These are phyloP conservation scores for Platismatia glauca DNA, from an alignment of 495 filamentous ascomycete species.

Conservation along the genomic window DNA sequence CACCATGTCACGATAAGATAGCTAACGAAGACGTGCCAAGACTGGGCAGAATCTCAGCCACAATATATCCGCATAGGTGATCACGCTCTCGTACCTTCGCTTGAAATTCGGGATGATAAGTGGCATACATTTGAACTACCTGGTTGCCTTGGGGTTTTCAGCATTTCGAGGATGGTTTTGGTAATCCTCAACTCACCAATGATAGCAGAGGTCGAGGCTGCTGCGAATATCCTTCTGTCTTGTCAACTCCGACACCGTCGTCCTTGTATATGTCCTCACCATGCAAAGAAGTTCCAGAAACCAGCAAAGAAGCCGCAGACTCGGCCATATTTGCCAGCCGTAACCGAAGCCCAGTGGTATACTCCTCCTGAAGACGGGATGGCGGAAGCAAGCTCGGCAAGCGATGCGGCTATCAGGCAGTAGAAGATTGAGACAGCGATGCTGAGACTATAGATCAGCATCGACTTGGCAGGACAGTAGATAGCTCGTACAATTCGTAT, in stretches of 20 bases:
- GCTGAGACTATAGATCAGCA: slow-evolving; percentile 22
- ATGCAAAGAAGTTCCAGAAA: slow-evolving; percentile 70
- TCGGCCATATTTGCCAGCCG: slow-evolving; percentile 60
- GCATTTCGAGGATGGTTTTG: not conserved
- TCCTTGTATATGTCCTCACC: slow-evolving; percentile 28
- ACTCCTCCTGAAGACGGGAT: slow-evolving; percentile 75
- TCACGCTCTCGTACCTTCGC: slow-evolving; percentile 18
- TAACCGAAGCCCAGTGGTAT: slow-evolving; percentile 74
- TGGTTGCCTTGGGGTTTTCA: slow-evolving; percentile 33
- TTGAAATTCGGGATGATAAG: slow-evolving; percentile 55
- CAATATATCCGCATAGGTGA: not conserved
- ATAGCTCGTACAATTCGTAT: slow-evolving; percentile 42
- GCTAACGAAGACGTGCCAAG: slow-evolving; percentile 68
- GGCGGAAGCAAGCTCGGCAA: slow-evolving; percentile 65
- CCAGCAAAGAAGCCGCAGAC: slow-evolving; percentile 67
- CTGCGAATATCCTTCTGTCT: slow-evolving; percentile 33
- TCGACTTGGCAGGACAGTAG: not conserved
- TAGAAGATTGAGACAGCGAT: slow-evolving; percentile 44
- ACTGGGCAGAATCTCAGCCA: slow-evolving; percentile 23
- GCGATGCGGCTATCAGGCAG: slow-evolving; percentile 44
- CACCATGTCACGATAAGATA: slow-evolving; percentile 61
- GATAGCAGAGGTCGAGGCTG: slow-evolving; percentile 58
- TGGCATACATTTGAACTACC: slow-evolving; percentile 57
- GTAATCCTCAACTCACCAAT: slow-evolving; percentile 36
- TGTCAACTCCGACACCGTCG: not conserved